Base-by-base conservation (phyloP, 139 green algal species). In the Closterium sp. region DNA sequence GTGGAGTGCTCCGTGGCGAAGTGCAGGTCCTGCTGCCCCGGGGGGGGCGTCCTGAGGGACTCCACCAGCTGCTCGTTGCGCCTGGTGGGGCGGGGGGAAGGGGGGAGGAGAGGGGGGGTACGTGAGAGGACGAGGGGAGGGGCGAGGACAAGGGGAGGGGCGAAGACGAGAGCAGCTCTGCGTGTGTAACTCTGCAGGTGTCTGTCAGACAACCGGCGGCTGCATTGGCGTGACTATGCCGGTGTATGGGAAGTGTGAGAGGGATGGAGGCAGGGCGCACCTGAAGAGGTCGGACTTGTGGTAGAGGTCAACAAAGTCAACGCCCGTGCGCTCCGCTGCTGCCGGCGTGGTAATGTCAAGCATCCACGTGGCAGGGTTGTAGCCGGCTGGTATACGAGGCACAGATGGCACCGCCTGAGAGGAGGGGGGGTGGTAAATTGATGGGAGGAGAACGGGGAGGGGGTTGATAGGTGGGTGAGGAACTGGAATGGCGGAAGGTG, bases 291-390 rank as follows among this genome's bases (percentile, higher is more conserved):
- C 33, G 19, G 85, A 90, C 35, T 86, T 87, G 25, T 33, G 84
- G 84, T 84, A 93, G 34, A 93, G 90, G 2, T 93, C 90, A 86
- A 86, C 85, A 86, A 93, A 93, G 87, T 93, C 90, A 28, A n/a
- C 36, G 86, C 90, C 90, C 28, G 90, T 90, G 33, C 85, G 25
- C 34, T 84, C 30, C 34, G 91, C 85, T n/a, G 33, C 34, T 31
- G 85, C 90, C 16, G 90, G 90, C 34, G 84, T 93, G 31, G 66
- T 90, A 10, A 96, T 92, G 34, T 97, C 95, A 30, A 98, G 94
- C 96, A 98, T 97, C 96, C 96, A 98, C 9, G 96, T 97, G 83
- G 96, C 95, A 9, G 96, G 96, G 94, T 98, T 98, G 87, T 96
- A 90, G 28, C 95, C 93, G 5, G 93, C 89, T 38, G 76, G 33